phyloP scores from a whole-genome alignment of 2,329 filamentous ascomycete genomes.

The Colletotrichum sp. region DNA sequence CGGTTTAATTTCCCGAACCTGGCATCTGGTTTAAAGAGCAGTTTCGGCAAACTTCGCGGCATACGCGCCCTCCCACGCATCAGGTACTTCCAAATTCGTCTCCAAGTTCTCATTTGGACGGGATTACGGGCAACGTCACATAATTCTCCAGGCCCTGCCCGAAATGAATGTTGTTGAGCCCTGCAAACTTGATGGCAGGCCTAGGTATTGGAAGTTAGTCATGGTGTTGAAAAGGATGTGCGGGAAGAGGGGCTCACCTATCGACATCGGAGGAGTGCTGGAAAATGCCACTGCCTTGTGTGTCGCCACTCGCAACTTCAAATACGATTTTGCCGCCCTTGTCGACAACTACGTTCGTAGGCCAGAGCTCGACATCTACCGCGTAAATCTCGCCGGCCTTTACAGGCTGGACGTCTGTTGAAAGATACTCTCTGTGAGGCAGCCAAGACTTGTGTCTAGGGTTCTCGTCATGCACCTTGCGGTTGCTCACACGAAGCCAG shows the following conservation, averaged over 20 bases:
- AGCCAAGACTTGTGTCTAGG: constrained; percentile 58
- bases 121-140: constrained; percentile 57
- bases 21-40: background rate
- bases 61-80: too few relatives aligned
- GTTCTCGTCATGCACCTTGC: constrained; percentile 56
- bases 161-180: constrained; percentile 60
- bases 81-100: too few relatives aligned
- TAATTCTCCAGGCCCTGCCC: constrained; percentile 53
- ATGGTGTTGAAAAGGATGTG: constrained; percentile 15
- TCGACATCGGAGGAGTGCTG: constrained; percentile 55
- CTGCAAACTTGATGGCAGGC: constrained; percentile 42
- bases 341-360: constrained; percentile 60
- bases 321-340: constrained; percentile 57
- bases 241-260: constrained; percentile 37
- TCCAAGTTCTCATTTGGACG: constrained; percentile 22
- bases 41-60: background rate
- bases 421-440: constrained; percentile 63
- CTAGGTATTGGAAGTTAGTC: constrained; percentile 52
- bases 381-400: constrained; percentile 59
- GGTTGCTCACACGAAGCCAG: constrained; percentile 64
- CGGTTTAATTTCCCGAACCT: background rate
- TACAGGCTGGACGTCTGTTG: constrained; percentile 60
- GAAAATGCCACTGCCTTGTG: constrained; percentile 64
- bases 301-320: constrained; percentile 61
- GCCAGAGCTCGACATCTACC: constrained; percentile 70